A percentile compares a stretch with the other conserved stretches of the same genome.
These are phyloP conservation scores for Penicillium brasilianum DNA, from an alignment of 2,329 filamentous ascomycete species.

Conservation along the genomic window DNA sequence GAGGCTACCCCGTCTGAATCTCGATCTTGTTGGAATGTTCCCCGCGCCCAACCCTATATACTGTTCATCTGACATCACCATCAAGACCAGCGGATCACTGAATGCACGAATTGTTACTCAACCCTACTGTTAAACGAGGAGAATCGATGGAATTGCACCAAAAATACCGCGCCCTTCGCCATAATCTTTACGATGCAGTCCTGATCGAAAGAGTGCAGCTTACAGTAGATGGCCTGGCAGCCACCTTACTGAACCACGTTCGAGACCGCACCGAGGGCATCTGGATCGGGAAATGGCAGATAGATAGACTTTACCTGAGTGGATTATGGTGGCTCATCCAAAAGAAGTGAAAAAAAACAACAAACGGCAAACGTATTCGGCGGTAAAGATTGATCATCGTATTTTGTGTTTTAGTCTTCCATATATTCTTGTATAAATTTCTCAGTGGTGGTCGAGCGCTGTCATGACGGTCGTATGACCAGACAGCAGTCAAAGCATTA, in stretches of 20 bases:
- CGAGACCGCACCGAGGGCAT: constrained; percentile 21
- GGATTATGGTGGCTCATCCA: not conserved
- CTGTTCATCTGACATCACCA: constrained; percentile 10
- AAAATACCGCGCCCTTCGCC: constrained; percentile 14
- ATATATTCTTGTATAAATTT: not conserved
- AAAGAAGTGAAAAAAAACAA: not conserved
- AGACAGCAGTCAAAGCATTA: not conserved
- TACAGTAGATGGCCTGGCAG: constrained; percentile 18
- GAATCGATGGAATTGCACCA: not conserved
- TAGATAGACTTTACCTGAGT: constrained; percentile 11
- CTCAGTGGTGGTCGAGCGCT: not conserved
- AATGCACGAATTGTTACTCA: not conserved
- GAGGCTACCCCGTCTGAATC: constrained; percentile 4
- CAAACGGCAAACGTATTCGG: not conserved
- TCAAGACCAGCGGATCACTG: constrained; percentile 6
- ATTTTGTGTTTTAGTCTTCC: constrained; percentile 4
- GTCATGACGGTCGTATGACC: not conserved
- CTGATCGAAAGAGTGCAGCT: constrained; percentile 11
- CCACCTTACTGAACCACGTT: constrained; percentile 31
- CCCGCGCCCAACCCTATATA: constrained; percentile 13
- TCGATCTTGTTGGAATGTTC: constrained; percentile 8
- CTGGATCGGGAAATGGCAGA: constrained; percentile 23
- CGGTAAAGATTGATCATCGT: not conserved
- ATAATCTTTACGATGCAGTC: constrained; percentile 3
- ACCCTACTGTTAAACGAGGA: not conserved